Percentiles rank a stretch among this genome's conserved stretches.
Conservation (phyloP, 2,329 filamentous ascomycete genomes). For the Talaromyces amestolkiae region DNA sequence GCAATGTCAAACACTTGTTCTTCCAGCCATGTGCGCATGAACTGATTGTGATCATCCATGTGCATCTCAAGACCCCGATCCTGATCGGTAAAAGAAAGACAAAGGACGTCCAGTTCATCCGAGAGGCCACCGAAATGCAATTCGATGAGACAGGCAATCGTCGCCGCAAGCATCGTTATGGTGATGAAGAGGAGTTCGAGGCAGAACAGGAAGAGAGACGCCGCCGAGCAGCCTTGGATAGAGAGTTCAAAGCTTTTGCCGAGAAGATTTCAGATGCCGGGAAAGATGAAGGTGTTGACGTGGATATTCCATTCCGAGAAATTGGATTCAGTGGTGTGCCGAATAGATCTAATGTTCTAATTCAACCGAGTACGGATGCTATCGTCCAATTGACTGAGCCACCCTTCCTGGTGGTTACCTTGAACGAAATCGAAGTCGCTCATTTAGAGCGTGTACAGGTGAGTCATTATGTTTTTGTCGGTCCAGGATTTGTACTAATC, state of each 20-base stretch:
- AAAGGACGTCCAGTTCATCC: conserved; percentile 96
- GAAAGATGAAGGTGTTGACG: conserved; percentile 83
- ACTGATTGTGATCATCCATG: conserved; percentile 95
- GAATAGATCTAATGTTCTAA: conserved; percentile 89
- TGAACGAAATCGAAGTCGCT: conserved; percentile 93
- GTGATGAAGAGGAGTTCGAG: conserved; percentile 98
- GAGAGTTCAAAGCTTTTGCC: conserved; percentile 91
- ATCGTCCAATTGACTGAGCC: conserved; percentile 95
- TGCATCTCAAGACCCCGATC: conserved; percentile 96
- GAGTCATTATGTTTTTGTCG: conserved; percentile 16
- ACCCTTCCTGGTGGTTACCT: conserved; percentile 91
- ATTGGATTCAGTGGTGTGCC: conserved; percentile 96
- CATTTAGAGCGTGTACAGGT: conserved; percentile 87
- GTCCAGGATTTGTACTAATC: not conserved
- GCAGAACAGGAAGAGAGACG: conserved; percentile 95
- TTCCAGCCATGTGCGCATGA: conserved; percentile 97
- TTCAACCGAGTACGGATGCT: conserved; percentile 95
- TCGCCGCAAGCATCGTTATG: conserved; percentile 95
- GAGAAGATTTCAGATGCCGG: conserved; percentile 97
- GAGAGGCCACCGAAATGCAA: conserved; percentile 96
- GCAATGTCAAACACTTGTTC: conserved; percentile 97
- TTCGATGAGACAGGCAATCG: conserved; percentile 98
- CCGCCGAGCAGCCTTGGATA: conserved; percentile 85
- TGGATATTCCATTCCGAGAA: conserved; percentile 95
- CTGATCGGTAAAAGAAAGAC: conserved; percentile 99